Conservation (phyloP, 2,329 filamentous ascomycete species). For the Chaetomium sp. region DNA sequence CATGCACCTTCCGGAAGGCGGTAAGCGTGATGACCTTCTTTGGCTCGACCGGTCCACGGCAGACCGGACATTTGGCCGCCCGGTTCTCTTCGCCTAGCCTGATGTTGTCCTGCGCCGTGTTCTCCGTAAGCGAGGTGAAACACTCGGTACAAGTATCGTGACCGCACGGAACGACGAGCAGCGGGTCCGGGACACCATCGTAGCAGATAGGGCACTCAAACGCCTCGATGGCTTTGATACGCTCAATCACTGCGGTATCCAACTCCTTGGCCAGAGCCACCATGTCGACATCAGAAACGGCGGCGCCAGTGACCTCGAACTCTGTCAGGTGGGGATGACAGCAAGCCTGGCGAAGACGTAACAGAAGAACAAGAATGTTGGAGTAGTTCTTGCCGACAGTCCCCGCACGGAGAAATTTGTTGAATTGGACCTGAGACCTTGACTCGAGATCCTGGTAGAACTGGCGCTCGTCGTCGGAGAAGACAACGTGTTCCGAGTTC, state of each 20-base stretch:
- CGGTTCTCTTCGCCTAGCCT: slow-evolving; percentile 62
- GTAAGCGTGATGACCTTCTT: slow-evolving; percentile 72
- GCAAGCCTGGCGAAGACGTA: slow-evolving; percentile 78
- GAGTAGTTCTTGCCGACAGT: slow-evolving; percentile 75
- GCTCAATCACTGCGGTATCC: slow-evolving; percentile 60
- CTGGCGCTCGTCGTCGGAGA: slow-evolving; percentile 64
- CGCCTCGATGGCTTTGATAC: slow-evolving; percentile 60
- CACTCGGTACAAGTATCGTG: slow-evolving; percentile 80
- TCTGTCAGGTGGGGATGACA: slow-evolving; percentile 73
- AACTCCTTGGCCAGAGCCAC: slow-evolving; percentile 57
- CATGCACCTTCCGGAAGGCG: slow-evolving; percentile 73
- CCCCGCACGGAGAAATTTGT: slow-evolving; percentile 70
- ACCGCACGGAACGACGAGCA: slow-evolving; percentile 80
- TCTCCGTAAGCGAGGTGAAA: slow-evolving; percentile 68
- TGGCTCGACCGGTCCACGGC: slow-evolving; percentile 67
- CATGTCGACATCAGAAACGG: slow-evolving; percentile 49
- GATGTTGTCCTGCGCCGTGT: slow-evolving; percentile 54
- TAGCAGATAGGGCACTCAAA: slow-evolving; percentile 85
- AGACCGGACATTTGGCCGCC: slow-evolving; percentile 70
- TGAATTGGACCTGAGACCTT: slow-evolving; percentile 70
- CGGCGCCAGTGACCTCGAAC: slow-evolving; percentile 45
- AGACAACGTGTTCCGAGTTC: slow-evolving; percentile 62
- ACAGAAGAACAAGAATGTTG: slow-evolving; percentile 75
- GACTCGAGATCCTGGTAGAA: slow-evolving; percentile 69
- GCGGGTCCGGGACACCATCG: slow-evolving; percentile 72